These are phyloP conservation scores for Lotmaria passim DNA, from an alignment of 208 protist species.

Conservation along the genomic window DNA sequence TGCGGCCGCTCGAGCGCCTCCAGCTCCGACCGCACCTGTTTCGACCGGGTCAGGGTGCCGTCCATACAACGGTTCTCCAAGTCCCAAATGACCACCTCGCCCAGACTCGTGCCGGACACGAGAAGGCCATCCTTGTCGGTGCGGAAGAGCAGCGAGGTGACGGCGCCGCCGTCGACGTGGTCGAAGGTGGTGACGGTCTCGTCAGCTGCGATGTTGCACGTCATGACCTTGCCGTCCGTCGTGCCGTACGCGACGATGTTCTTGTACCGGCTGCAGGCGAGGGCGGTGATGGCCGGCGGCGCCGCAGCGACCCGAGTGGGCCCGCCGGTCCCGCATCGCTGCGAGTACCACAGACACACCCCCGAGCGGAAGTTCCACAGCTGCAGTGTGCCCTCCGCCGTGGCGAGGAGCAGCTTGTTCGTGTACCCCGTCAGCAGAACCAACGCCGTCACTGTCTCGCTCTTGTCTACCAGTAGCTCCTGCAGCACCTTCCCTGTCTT, in stretches of 20 bases:
- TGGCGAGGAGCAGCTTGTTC: constrained; percentile 89
- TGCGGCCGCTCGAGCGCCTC: constrained; percentile 80
- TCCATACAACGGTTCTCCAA: constrained; percentile 82
- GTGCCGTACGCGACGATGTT: constrained; percentile 89
- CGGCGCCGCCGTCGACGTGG: constrained; percentile 57
- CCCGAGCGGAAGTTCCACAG: constrained; percentile 90
- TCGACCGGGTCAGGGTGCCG: constrained; percentile 78
- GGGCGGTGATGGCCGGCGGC: constrained; percentile 47
- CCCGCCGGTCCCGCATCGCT: constrained; percentile 15
- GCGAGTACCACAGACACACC: constrained; percentile 66
- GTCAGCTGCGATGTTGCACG: constrained; percentile 64
- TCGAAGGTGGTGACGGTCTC: constrained; percentile 80
- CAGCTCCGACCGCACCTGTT: constrained; percentile 70
- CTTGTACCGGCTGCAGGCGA: constrained; percentile 78
- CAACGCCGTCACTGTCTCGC: constrained; percentile 59
- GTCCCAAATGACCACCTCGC: constrained; percentile 89
- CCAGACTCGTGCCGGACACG: constrained; percentile 71
- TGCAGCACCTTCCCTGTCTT: constrained; percentile 68
- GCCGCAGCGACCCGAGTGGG: background rate
- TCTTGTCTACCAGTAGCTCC: constrained; percentile 65
- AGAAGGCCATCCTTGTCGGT: constrained; percentile 77
- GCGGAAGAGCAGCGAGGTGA: constrained; percentile 87
- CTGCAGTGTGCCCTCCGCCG: constrained; percentile 75
- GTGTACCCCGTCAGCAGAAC: constrained; percentile 70
- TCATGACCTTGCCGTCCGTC: constrained; percentile 64